Base-by-base conservation (phyloP, 768 basidiomycete genomes). In the Gloeophyllum trabeum region DNA sequence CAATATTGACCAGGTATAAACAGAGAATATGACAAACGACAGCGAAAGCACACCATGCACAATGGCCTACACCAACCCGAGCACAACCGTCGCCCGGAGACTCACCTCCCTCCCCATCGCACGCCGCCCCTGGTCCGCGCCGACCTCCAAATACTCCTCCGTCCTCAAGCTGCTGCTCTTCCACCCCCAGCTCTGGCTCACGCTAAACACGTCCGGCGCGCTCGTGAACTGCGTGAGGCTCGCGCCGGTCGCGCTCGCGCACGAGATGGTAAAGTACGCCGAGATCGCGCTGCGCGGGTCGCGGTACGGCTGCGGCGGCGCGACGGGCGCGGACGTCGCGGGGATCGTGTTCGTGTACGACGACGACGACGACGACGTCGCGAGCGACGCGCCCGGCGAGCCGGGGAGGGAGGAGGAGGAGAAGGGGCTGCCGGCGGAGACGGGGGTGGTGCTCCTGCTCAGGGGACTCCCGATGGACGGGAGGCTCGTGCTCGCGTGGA, bases 111-210 rank as follows among this genome's bases (percentile, higher is more conserved):
- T 59, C 41, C 40, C 24, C 37, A 47, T 39, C 21, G 42, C 48
- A 37, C 18, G 39, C 34, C 45, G 46, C 42, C 41, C 36, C 24
- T 43, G 50, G 26, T 47, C 47, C 26, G 38, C 51, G 6, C 47
- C 55, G 32, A 50, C 47, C 46, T 64, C 58, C 10, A 67, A 46
- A 45, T 65, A 69, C 52, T 69, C 69, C 49, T 71, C 68, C n/a
- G 61, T 61, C 32, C 69, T 55, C 39, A 80, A 54, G 16, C 72
- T 71, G 44, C 68, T 70, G 41, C 70, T 72, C 63, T 90, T 91
- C 91, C 91, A 93, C 0, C 91, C 92, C 92, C 90, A 94, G 48
- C 84, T 88, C 66, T 92, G 88, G 46, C 79, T 78, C 35, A 90
- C 69, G 22, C 79, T 70, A 55, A 96, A 94, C 35, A 74, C 69